Evolutionary conservation across 192 early-diverging fungal genomes (phyloP).

Genomic region (Gaertneriomyces sp.): DNA sequence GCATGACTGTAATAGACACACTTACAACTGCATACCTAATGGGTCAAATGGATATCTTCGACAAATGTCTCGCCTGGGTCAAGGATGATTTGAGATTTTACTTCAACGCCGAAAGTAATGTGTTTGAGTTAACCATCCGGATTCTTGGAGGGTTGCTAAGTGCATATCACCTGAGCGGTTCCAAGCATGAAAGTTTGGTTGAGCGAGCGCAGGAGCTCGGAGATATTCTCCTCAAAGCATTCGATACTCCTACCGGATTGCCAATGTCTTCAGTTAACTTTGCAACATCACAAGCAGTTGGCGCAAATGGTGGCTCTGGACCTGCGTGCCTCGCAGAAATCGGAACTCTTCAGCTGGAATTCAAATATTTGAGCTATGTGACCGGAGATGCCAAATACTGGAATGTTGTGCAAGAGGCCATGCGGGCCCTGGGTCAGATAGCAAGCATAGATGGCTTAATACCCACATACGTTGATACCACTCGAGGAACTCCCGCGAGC

Average conservation of each 20-base stretch:
- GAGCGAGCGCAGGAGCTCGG: conserved; percentile 73
- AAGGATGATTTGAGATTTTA: conserved; percentile 57
- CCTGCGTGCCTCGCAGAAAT: conserved; percentile 25
- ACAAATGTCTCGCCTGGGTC: conserved; percentile 65
- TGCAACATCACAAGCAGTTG: conserved; percentile 9
- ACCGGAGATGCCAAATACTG: conserved; percentile 71
- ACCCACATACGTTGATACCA: conserved; percentile 66
- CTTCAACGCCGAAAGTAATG: conserved; percentile 46
- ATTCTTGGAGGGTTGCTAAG: conserved; percentile 80
- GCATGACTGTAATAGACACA: conserved; percentile 79
- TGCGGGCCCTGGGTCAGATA: conserved; percentile 49
- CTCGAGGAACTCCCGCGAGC: conserved; percentile 56
- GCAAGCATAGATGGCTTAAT: conserved; percentile 63
- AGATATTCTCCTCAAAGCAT: conserved; percentile 67
- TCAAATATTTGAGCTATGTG: conserved; percentile 73
- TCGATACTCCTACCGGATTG: conserved; percentile 60
- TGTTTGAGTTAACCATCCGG: conserved; percentile 87
- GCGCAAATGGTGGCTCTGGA: conserved; percentile 14
- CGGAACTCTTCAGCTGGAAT: conserved; percentile 77
- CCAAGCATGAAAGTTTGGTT: conserved; percentile 51
- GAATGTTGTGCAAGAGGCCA: conserved; percentile 63
- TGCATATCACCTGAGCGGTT: conserved; percentile 75
- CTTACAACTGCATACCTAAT: conserved; percentile 81
- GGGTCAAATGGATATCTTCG: conserved; percentile 68
- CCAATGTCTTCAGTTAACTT: conserved; percentile 48